Percentiles rank a stretch among this genome's conserved stretches.
Conservation (phyloP, 148 eudicot genomes). For the Rhododendron molle region DNA sequence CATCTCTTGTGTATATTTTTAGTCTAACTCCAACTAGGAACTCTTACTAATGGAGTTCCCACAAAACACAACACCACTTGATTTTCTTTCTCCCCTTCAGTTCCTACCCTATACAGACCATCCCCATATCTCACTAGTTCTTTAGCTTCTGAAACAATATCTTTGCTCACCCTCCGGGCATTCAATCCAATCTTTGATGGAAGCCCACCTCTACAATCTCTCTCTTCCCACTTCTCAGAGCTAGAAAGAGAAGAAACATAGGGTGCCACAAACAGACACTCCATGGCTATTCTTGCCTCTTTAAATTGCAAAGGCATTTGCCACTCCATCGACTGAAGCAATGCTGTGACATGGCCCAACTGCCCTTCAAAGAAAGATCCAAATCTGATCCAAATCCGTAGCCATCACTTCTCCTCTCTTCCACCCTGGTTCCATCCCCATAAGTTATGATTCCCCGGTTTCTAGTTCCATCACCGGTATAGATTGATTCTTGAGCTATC, state of each 20-base stretch:
- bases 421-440: slow-evolving; percentile 20
- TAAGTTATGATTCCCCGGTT: slow-evolving; percentile 13
- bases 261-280: slow-evolving; percentile 35
- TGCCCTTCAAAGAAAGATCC: slow-evolving; percentile 15
- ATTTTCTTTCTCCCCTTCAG: slow-evolving; percentile 3
- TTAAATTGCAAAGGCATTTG: slow-evolving; percentile 19
- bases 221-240: slow-evolving; percentile 23
- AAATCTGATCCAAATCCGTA: slow-evolving; percentile 7
- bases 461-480: not conserved
- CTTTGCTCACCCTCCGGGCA: not conserved
- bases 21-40: slow-evolving; percentile 5
- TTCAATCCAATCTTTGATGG: not conserved
- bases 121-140: slow-evolving; percentile 8
- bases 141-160: not conserved
- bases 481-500: slow-evolving; percentile 21
- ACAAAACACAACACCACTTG: not conserved
- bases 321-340: slow-evolving; percentile 32
- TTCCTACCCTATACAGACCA: not conserved
- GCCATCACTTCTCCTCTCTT: slow-evolving; percentile 2
- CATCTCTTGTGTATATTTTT: not conserved
- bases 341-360: slow-evolving; percentile 10
- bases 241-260: slow-evolving; percentile 11
- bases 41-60: slow-evolving; percentile 10
- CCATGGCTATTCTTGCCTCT: slow-evolving; percentile 39
- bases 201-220: not conserved